Evolutionary conservation across 768 basidiomycete species (phyloP).

Genomic region (Kwoniella heveanensis): DNA sequence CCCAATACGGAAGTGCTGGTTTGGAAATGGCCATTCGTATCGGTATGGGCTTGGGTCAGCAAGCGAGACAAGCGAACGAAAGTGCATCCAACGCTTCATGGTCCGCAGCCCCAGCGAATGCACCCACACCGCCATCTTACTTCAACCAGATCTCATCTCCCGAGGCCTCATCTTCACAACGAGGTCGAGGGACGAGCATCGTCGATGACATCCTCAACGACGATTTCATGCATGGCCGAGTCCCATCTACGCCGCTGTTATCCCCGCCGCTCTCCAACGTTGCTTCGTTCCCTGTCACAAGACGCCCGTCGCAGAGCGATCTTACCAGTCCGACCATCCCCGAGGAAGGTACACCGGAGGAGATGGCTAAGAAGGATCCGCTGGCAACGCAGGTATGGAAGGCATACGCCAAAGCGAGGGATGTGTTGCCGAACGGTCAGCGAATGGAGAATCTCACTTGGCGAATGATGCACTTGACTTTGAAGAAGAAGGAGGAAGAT

Average conservation of each 20-base stretch:
- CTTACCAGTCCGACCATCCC: slow-evolving; percentile 33
- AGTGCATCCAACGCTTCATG: slow-evolving; percentile 2
- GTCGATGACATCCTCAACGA: slow-evolving; percentile 51
- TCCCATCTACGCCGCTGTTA: slow-evolving; percentile 26
- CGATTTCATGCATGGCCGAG: slow-evolving; percentile 44
- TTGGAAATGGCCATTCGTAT: slow-evolving; percentile 55
- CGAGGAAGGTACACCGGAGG: slow-evolving; percentile 31
- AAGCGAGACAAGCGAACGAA: slow-evolving; percentile 6
- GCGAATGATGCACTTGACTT: slow-evolving; percentile 95
- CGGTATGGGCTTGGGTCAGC: slow-evolving; percentile 48
- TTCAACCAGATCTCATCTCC: slow-evolving; percentile 19
- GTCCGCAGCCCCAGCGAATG: slow-evolving; percentile 7
- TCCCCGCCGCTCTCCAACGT: slow-evolving; percentile 13
- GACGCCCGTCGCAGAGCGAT: slow-evolving; percentile 38
- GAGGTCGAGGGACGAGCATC: slow-evolving; percentile 27
- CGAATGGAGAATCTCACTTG: slow-evolving; percentile 98
- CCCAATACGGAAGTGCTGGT: slow-evolving; percentile 50
- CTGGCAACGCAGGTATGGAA: slow-evolving; percentile 96
- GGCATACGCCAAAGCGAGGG: slow-evolving; percentile 89
- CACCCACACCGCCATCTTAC: slow-evolving; percentile 2
- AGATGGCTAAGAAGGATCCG: slow-evolving; percentile 69
- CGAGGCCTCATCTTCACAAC: slow-evolving; percentile 11
- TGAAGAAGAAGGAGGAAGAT: slow-evolving; percentile 67
- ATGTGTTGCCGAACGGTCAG: slow-evolving; percentile 84
- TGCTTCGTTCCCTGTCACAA: slow-evolving; percentile 28